phyloP scores from a whole-genome alignment of 176 grass and related monocot genomes.

The Bothriochloa decipiens region DNA sequence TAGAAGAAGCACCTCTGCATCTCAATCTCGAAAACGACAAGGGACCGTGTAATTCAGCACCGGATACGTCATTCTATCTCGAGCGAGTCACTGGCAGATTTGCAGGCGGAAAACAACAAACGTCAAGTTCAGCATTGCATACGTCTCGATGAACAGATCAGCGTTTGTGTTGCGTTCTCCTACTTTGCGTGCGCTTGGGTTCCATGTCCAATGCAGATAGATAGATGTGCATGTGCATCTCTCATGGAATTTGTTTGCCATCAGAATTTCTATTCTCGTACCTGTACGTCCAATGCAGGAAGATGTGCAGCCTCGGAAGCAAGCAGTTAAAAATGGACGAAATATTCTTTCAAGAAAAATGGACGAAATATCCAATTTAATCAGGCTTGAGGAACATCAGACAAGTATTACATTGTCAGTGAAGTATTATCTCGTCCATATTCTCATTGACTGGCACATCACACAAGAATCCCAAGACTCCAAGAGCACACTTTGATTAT shows the following conservation, averaged over 20 bases:
- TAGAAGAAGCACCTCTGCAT: neutral
- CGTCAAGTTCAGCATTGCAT: neutral
- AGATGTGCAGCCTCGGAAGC: neutral
- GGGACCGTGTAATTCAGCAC: too few relatives aligned
- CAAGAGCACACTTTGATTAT: too few relatives aligned
- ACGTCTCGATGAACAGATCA: neutral
- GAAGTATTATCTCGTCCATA: too few relatives aligned
- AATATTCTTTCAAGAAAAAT: too few relatives aligned
- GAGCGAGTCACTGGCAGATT: neutral
- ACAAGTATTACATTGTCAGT: too few relatives aligned
- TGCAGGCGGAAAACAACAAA: neutral
- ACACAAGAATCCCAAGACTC: too few relatives aligned
- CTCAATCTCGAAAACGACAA: neutral
- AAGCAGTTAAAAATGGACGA: neutral
- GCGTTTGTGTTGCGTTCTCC: neutral
- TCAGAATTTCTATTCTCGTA: neutral
- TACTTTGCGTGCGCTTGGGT: conserved; percentile 2
- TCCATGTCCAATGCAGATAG: neutral
- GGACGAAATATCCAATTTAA: too few relatives aligned
- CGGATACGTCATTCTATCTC: neutral
- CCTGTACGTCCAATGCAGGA: too few relatives aligned
- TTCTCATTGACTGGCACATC: too few relatives aligned
- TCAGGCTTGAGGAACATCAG: too few relatives aligned
- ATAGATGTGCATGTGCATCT: neutral
- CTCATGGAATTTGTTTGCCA: neutral